A percentile compares a stretch with the other conserved stretches of the same genome.
phyloP scores from a whole-genome alignment of 164 flowering plant species.

The Annona cherimola region DNA sequence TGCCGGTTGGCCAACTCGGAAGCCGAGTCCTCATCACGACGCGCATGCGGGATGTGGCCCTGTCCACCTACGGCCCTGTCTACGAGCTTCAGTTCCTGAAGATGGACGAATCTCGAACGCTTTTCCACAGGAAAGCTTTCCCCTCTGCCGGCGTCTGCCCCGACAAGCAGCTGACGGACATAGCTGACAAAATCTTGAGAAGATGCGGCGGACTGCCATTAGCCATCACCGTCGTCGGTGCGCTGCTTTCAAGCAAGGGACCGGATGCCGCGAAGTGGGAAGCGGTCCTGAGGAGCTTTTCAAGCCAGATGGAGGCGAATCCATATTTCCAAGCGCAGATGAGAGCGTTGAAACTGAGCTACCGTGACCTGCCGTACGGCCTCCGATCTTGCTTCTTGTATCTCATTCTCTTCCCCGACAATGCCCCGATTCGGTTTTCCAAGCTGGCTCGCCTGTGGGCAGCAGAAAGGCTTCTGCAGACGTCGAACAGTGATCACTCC shows the following conservation, averaged over 20 bases:
- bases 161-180: neutral
- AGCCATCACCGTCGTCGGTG: neutral
- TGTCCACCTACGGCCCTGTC: neutral
- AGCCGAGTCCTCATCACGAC: slow-evolving; percentile 42
- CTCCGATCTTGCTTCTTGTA: neutral
- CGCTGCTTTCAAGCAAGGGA: neutral
- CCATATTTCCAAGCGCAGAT: neutral
- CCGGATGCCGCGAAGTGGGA: neutral
- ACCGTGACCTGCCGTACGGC: neutral
- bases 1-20: slow-evolving; percentile 14
- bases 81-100: neutral
- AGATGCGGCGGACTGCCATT: neutral
- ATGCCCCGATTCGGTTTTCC: slow-evolving; percentile 2
- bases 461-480: slow-evolving; percentile 23
- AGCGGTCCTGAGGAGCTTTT: neutral
- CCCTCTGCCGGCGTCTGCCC: neutral
- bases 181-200: neutral
- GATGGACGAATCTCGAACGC: neutral
- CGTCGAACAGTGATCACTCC: slow-evolving; percentile 2
- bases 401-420: slow-evolving; percentile 13
- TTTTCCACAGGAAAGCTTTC: slow-evolving; percentile 2
- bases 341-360: neutral
- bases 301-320: neutral
- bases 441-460: slow-evolving; percentile 15
- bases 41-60: slow-evolving; percentile 1